Percentiles rank a stretch among this genome's conserved stretches.
Evolutionary conservation across 345 rosid species (phyloP).

Genomic region (Pseudoturritis turrita): DNA sequence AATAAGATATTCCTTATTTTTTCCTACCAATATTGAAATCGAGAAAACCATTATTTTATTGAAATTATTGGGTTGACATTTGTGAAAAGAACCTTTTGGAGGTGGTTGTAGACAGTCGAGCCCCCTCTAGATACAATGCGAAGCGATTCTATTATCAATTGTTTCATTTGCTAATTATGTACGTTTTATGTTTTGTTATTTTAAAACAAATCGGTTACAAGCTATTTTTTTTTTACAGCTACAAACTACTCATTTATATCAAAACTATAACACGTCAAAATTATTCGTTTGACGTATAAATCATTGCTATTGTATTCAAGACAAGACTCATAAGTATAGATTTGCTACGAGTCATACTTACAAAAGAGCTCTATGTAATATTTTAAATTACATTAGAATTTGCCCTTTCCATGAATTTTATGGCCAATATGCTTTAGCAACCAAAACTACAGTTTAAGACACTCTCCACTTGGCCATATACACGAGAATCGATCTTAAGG

Average conservation of each 20-base stretch:
- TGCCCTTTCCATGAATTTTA: constrained; percentile 1
- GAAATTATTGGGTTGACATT: constrained; percentile 15
- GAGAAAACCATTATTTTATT: background rate
- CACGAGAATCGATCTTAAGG: background rate
- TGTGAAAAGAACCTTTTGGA: background rate
- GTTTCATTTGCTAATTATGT: no score
- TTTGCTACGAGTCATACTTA: background rate
- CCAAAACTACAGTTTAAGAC: constrained; percentile 8
- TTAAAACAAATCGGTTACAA: no score
- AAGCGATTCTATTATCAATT: background rate
- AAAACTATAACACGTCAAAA: no score
- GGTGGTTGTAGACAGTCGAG: background rate
- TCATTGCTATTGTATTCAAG: background rate
- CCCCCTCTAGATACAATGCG: background rate
- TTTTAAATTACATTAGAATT: no score
- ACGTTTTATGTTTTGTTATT: no score
- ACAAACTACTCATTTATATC: no score
- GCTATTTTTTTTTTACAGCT: no score
- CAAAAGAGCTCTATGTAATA: background rate
- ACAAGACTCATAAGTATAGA: background rate
- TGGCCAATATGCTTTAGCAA: constrained; percentile 16
- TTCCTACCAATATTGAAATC: background rate
- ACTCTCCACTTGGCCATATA: constrained; percentile 21
- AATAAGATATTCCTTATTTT: background rate
- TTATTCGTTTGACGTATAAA: background rate